Percentiles rank a stretch among this genome's conserved stretches.
Evolutionary conservation across 2,329 filamentous ascomycete genomes (phyloP).

Genomic region (Fonsecaea nubica): DNA sequence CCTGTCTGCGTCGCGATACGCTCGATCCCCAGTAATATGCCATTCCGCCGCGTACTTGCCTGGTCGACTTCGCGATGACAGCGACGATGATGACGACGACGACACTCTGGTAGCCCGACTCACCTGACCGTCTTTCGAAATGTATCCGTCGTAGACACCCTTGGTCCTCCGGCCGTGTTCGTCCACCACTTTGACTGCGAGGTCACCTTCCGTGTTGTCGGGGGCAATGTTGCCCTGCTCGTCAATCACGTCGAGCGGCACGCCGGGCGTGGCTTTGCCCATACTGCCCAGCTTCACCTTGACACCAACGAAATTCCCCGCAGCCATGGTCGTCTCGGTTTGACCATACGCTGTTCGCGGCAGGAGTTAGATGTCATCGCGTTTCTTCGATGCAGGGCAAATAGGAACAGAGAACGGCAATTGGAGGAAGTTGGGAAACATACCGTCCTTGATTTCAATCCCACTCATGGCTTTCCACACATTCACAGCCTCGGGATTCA

Average conservation of each 20-base stretch:
- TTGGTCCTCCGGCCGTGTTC: conserved; percentile 12
- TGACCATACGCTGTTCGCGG: conserved; percentile 44
- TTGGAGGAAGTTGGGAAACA: no score
- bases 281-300: conserved; percentile 46
- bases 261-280: conserved; percentile 47
- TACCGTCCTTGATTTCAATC: conserved; percentile 47
- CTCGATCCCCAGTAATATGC: conserved; percentile 49
- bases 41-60: conserved; percentile 26
- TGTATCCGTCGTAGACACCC: conserved; percentile 30
- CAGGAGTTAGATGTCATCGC: no score
- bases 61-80: neutral
- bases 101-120: conserved; percentile 5
- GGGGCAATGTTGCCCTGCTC: conserved; percentile 40
- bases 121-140: conserved; percentile 16
- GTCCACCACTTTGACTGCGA: conserved; percentile 40
- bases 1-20: conserved; percentile 42
- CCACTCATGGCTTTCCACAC: conserved; percentile 44
- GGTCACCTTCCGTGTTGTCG: conserved; percentile 46
- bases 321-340: conserved; percentile 49
- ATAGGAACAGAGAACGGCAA: no score
- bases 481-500: conserved; percentile 48
- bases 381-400: no score
- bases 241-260: conserved; percentile 46
- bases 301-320: conserved; percentile 46
- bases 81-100: neutral